phyloP scores from a whole-genome alignment of 306 rosid species.

The Trifolium dubium region DNA sequence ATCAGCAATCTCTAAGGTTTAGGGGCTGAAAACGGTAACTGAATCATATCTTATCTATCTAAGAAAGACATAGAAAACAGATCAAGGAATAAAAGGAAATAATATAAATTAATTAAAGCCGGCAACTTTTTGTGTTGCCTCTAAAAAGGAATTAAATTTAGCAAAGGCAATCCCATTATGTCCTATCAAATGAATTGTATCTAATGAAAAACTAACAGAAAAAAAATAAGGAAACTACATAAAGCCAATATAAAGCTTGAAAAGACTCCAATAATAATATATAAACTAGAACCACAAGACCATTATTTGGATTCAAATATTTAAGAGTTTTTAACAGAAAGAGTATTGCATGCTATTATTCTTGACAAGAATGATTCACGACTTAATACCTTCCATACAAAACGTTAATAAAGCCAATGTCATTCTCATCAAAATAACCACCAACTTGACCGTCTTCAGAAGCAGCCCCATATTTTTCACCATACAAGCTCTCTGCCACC shows the following conservation, averaged over 20 bases:
- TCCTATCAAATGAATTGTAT: neutral
- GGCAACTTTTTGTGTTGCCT: neutral
- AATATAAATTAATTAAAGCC: neutral
- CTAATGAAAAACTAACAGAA: constrained; percentile 9
- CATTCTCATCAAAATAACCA: constrained; percentile 59
- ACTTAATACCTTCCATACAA: constrained; percentile 77
- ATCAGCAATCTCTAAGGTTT: neutral
- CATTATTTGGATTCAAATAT: constrained; percentile 37
- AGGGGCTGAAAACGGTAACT: neutral
- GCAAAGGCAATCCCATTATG: neutral
- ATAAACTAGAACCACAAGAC: constrained; percentile 21
- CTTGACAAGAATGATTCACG: constrained; percentile 30
- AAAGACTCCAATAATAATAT: constrained; percentile 6
- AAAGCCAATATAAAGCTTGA: constrained; percentile 31
- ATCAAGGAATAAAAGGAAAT: constrained; percentile 1
- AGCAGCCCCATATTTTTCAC: constrained; percentile 48
- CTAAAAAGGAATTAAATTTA: constrained; percentile 33
- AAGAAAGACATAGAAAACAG: neutral
- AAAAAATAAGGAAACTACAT: constrained; percentile 7
- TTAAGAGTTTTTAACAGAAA: constrained; percentile 8
- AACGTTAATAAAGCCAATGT: constrained; percentile 69
- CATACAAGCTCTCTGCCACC: constrained; percentile 48
- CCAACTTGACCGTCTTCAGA: constrained; percentile 55
- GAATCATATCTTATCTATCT: constrained; percentile 6
- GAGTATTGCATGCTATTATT: constrained; percentile 8